Evolutionary conservation across 768 basidiomycete genomes (phyloP), one percentile per base, ranked within the genome.

Genomic region (Terana coerulea): DNA sequence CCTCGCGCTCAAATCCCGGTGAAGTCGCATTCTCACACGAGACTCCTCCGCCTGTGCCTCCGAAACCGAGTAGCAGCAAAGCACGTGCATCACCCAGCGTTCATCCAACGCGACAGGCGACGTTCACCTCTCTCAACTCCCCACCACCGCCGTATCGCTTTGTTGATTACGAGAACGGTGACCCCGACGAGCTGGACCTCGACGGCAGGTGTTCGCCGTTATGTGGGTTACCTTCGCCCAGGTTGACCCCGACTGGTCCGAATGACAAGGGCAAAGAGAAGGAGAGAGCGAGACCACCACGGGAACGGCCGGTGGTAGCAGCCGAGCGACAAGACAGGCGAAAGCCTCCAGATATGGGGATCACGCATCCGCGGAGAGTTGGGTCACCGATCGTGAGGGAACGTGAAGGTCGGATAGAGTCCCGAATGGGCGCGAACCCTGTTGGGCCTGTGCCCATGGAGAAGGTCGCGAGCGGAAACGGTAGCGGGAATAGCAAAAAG

Each of bases 171-270:
- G 53, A 46, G 8, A 53, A 47, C 12, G 48, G 33, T 6, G 55
- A 59, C 22, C 35, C 49, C 11, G 64, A 63, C 40, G 51, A 55
- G 47, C 34, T 49, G 31, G 58, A 64, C 50, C 59, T 58, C 52
- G 60, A 56, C 28, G 68, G 67, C 14, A 56, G 67, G 33, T 69
- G 68, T 52, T 69, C 68, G n/a, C 68, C 68, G 8, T 49, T 69
- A 5, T 61, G 68, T 41, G 63, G 64, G 5, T 51, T 67, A 15
- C 58, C 60, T 24, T 55, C 64, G 15, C 51, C 57, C 29, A 57
- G 53, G 30, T 47, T 61, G 9, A 50, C 61, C 7, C 51, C 46
- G 11, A 52, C 55, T 8, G 28, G 21, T 9, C 31, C 37, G 3
- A 37, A 17, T 29, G 57, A 52, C 30, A 67, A 65, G 55, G 62